Evolutionary conservation across 306 rosid genomes (phyloP), one percentile per base, ranked within the genome.

Genomic region (Pueraria montana): DNA sequence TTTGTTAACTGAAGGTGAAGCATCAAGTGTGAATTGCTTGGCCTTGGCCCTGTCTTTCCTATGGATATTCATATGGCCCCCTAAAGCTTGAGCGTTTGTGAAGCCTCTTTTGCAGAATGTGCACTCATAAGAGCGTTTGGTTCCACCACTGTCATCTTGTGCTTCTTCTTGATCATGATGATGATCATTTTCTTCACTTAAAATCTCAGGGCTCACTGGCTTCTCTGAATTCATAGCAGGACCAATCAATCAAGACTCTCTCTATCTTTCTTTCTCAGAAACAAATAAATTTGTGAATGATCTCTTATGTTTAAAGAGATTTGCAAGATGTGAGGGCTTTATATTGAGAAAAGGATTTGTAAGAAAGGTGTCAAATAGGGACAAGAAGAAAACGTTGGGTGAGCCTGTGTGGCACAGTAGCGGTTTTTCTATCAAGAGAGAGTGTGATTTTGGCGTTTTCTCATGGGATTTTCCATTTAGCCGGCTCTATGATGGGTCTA

Each of bases 31-130:
- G 18, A 18, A 27, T 26, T 91, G 94, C 64, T 89, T 93, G 74
- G 88, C 86, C 40, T 89, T 92, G 83, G 97, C 97, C 59, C 93
- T 80, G 58, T 96, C 97, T 63, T 87, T 96, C 59, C 99, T 80
- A 72, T 96, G 99, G 20, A 96, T 93, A 61, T 96, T 96, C 99
- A 95, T 95, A 27, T 95, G 99, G 30, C 99, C 99, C 7, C 99
- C 99, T 65, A 96, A 78, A 18, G 98, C 98, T 48, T 94, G 99
- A 6, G 99, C 99, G 65, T 94, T 94, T 27, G 98, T 94, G 90
- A 96, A 96, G 8, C 99, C 99, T n/a, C 95, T 89, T 85, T 36
- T 90, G 86, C 99, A 96, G 76, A 89, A 96, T 72, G 97, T 91
- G 91, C 99, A 96, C 66, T 90, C 94, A 73, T 89, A 96, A 42